These are phyloP conservation scores for Neurospora crassa DNA, from an alignment of 2,329 filamentous ascomycete genomes.

Conservation along the genomic window DNA sequence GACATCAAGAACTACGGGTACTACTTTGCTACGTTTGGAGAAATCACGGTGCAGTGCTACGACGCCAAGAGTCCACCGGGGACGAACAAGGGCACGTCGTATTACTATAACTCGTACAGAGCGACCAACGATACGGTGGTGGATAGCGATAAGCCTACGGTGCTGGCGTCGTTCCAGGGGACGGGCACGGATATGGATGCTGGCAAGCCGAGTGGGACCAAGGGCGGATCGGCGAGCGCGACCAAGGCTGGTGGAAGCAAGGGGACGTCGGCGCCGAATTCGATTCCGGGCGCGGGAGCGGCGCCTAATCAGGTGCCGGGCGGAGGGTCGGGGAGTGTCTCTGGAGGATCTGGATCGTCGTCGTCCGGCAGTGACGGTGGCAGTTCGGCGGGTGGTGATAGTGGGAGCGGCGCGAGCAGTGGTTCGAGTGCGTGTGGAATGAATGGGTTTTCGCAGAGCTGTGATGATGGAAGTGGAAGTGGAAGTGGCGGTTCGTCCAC, in stretches of 20 bases:
- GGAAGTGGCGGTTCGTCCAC: not conserved
- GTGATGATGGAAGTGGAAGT: constrained; percentile 20
- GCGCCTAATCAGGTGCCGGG: constrained; percentile 16
- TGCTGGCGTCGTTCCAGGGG: constrained; percentile 71
- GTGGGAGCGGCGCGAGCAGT: constrained; percentile 13
- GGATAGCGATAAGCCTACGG: constrained; percentile 64
- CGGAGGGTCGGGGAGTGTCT: constrained; percentile 9
- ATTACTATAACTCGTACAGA: constrained; percentile 58
- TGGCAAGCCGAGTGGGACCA: constrained; percentile 20
- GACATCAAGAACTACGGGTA: constrained; percentile 80
- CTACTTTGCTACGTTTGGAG: constrained; percentile 73
- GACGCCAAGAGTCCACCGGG: constrained; percentile 53
- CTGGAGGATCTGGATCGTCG: constrained; percentile 9
- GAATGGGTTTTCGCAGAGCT: constrained; percentile 32
- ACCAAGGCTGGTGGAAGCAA: not conserved
- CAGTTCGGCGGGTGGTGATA: constrained; percentile 13
- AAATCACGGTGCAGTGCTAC: constrained; percentile 81
- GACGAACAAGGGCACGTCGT: constrained; percentile 58
- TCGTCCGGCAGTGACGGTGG: constrained; percentile 7
- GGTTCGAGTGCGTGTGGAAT: constrained; percentile 24
- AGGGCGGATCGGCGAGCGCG: constrained; percentile 8
- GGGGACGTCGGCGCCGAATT: constrained; percentile 6
- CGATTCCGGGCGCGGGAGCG: constrained; percentile 23
- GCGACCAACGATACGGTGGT: constrained; percentile 70
- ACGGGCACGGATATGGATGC: constrained; percentile 66